phyloP scores from a whole-genome alignment of 2,329 filamentous ascomycete genomes.

The Venturia aucupariae region DNA sequence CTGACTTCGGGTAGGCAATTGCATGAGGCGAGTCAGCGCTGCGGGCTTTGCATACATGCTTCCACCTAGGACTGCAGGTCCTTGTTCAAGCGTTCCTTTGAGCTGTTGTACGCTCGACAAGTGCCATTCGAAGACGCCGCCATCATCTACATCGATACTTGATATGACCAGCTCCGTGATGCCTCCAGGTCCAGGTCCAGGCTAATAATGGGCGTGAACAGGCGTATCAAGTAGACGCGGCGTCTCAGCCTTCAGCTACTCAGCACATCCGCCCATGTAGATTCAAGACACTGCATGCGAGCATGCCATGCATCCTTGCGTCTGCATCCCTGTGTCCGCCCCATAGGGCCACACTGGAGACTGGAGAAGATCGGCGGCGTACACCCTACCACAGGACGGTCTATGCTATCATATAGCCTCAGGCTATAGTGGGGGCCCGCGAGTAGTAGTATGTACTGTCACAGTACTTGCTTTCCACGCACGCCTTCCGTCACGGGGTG shows the following conservation, averaged over 20 bases:
- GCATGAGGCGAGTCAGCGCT: background rate
- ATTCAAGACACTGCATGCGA: background rate
- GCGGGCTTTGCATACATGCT: background rate
- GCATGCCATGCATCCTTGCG: background rate
- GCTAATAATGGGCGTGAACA: background rate
- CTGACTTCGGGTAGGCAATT: background rate
- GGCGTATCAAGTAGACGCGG: conserved; percentile 6
- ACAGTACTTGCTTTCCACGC: conserved; percentile 1
- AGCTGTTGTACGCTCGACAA: background rate
- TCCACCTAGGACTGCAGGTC: background rate
- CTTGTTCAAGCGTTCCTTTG: background rate
- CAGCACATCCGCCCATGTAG: background rate
- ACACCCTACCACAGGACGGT: too few relatives aligned
- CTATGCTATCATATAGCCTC: too few relatives aligned
- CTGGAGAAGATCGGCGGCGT: background rate
- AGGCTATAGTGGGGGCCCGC: too few relatives aligned
- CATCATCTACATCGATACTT: background rate
- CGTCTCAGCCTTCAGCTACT: conserved; percentile 2
- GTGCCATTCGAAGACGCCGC: background rate
- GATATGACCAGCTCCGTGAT: too few relatives aligned
- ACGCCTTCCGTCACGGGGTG: conserved; percentile 5
- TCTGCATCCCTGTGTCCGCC: background rate
- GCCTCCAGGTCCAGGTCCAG: background rate
- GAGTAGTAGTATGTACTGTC: too few relatives aligned
- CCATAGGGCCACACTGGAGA: background rate